phyloP scores from a whole-genome alignment of 306 rosid species.

The Glycine latifolia region DNA sequence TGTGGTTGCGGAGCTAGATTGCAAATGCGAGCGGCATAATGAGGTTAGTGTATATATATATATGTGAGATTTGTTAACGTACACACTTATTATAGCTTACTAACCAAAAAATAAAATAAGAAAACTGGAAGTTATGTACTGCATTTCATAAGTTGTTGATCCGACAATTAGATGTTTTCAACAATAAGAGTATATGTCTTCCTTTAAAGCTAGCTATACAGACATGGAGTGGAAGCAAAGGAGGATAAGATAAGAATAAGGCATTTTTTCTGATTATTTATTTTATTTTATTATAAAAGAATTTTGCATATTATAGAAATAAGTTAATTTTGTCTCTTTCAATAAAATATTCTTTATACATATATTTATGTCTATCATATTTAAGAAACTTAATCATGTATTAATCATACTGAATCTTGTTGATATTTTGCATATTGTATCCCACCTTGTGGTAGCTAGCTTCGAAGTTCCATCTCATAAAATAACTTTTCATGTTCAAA shows the following conservation, averaged over 20 bases:
- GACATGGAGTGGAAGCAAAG: slow-evolving; percentile 37
- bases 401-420: too few relatives aligned
- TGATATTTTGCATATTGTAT: not conserved
- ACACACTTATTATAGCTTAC: too few relatives aligned
- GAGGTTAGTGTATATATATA: slow-evolving; percentile 35
- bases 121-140: slow-evolving; percentile 3
- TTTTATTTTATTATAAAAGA: not conserved
- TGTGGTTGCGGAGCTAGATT: slow-evolving; percentile 48
- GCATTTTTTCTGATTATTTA: not conserved
- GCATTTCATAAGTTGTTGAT: slow-evolving; percentile 7
- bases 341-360: too few relatives aligned
- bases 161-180: slow-evolving; percentile 5
- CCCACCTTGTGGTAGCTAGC: not conserved
- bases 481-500: not conserved
- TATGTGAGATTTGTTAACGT: too few relatives aligned
- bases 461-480: not conserved
- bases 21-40: slow-evolving; percentile 45
- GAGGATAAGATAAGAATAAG: not conserved
- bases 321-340: too few relatives aligned
- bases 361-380: too few relatives aligned
- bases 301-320: not conserved
- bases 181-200: not conserved
- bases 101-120: too few relatives aligned
- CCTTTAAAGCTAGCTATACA: not conserved
- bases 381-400: too few relatives aligned